Base-by-base conservation (phyloP, 352 stramenopile species). In the Phytophthora palmivora region DNA sequence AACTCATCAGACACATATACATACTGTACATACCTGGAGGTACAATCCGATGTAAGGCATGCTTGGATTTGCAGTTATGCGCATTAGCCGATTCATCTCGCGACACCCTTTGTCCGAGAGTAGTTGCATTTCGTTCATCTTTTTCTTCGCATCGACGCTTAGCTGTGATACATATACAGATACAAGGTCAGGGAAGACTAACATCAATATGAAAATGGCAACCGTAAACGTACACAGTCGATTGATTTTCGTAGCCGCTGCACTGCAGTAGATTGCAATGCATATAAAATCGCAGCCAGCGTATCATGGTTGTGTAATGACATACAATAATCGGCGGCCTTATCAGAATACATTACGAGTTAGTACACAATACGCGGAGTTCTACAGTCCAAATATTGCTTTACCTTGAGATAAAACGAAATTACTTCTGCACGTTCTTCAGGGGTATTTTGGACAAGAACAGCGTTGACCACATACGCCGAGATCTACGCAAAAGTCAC, bases 21-120 rank as follows among this genome's bases (percentile, higher is more conserved):
- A n/a, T n/a, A n/a, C n/a, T n/a, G n/a, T n/a, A 39, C 48, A 28
- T 56, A 92, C 87, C 82, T 96, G 88, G 24, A 96, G 69, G 44
- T 94, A 96, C 2, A 96, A 64, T 16, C 88, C 88, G 19, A 95
- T 87, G 62, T 95, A 96, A 34, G 88, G 88, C 86, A 96, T 95
- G 46, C 79, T 88, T 38, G 86, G 88, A 15, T 84, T 92, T 5
- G 69, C 48, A 6, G 80, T 73, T 38, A 79, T 85, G 46, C 84
- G 79, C 86, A 96, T 96, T n/a, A 90, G 52, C 15, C 79, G 80
- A 57, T 95, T 96, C 67, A 96, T 91, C 43, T 95, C 88, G 24
- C 88, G 87, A 44, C 85, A 93, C 0, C 85, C 85, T 41, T 92
- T 92, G 58, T 94, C 84, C 0, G 82, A 93, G 12, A 94, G 75